Evolutionary conservation across 192 early-diverging fungal species (phyloP).

Genomic region (Phlyctochytrium bullatum): DNA sequence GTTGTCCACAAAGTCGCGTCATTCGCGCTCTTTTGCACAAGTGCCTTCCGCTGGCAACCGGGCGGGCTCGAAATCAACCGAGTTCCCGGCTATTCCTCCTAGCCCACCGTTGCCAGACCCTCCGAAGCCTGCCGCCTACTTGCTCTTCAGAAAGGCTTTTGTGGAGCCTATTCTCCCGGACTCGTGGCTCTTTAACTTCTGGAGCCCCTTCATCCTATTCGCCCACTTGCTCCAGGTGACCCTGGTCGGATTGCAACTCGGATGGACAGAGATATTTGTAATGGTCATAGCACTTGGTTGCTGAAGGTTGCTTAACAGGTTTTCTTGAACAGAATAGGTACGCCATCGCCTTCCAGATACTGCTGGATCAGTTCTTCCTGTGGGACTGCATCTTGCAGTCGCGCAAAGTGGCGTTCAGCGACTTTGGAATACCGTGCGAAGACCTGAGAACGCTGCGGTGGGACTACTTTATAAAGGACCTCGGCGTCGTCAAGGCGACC

Average conservation of each 20-base stretch:
- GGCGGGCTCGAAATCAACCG: too few relatives aligned
- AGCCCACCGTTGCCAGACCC: too few relatives aligned
- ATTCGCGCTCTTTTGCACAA: too few relatives aligned
- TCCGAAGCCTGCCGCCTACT: too few relatives aligned
- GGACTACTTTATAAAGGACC: constrained; percentile 10
- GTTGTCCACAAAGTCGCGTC: too few relatives aligned
- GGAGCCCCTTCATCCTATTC: too few relatives aligned
- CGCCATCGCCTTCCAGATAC: constrained; percentile 2
- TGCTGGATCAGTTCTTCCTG: constrained; percentile 23
- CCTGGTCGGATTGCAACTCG: constrained; percentile 20
- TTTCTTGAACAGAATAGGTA: not conserved
- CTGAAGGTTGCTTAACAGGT: too few relatives aligned
- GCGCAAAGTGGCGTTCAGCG: constrained; percentile 12
- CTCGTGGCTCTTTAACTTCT: too few relatives aligned
- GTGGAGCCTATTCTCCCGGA: too few relatives aligned
- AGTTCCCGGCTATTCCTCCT: too few relatives aligned
- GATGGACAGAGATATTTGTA: constrained; percentile 25
- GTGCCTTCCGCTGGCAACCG: too few relatives aligned
- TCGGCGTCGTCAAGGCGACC: constrained; percentile 7
- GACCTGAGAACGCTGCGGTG: not conserved
- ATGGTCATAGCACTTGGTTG: constrained; percentile 9
- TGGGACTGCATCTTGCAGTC: constrained; percentile 21
- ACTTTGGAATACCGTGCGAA: constrained; percentile 24
- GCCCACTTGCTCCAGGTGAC: constrained; percentile 13
- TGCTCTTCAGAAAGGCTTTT: too few relatives aligned